Base-by-base conservation (phyloP, 1,139 yeast species). In the Saccharomyces hybrid region DNA sequence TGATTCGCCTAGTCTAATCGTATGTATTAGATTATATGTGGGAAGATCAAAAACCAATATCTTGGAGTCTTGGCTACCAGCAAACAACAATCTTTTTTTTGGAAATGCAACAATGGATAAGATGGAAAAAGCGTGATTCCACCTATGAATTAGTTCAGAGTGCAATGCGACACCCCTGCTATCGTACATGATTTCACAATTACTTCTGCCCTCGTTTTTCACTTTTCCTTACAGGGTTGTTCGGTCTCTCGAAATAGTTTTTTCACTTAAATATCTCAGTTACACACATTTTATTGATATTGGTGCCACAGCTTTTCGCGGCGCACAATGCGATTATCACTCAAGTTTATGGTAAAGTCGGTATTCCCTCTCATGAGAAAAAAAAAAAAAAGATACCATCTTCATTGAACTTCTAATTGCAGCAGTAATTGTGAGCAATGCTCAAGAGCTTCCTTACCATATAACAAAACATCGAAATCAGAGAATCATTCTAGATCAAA, bases 21-120 rank as follows among this genome's bases (percentile, higher is more conserved):
- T 61, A 28, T 62, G 60, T 6, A 66, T 63, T 30, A 69, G 51
- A 51, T 83, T 82, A 67, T 80, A 91, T 0, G 86, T 82, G n/a
- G 71, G 71, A 57, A 87, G 73, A 63, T 88, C 91, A 64, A 79
- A 84, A 1, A 88, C 83, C 47, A 88, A 71, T 51, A 93, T 86
- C 62, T 81, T 81, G n/a, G 95, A 88, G 63, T 86, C 88, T 63
- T 91, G 96, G 0, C 97, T 88, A n/a, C 99, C 99, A 56, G 96
- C 95, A 67, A 87, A 87, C 16, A 93, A 65, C 47, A 84, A 72
- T 47, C 79, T 75, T 55, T 78, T 78, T 31, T 70, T 70, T 0
- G 87, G 85, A 31, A 86, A 82, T 7, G 87, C 79, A 5, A 86
- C 82, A 28, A 88, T 81, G 51, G 96, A 85, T n/a, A 93, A 78